These are phyloP conservation scores for Polyrhizophydium stewartii DNA, from an alignment of 371 early-diverging fungal species.

Conservation along the genomic window DNA sequence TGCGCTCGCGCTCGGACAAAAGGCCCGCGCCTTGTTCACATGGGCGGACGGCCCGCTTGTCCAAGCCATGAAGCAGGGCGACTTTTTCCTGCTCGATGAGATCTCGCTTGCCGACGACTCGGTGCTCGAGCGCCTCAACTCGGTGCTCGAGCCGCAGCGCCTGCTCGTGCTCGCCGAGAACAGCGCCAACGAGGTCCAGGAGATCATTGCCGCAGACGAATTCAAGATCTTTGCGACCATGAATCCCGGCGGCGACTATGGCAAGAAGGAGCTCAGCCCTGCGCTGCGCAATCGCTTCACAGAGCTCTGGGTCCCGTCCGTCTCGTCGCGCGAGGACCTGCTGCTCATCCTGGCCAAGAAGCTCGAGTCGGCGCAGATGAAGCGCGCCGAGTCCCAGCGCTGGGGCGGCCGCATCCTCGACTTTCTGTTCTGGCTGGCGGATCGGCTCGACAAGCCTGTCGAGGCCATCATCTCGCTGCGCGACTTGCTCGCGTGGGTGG, in stretches of 20 bases:
- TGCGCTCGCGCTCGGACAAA: neutral
- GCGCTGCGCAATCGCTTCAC: constrained; percentile 99
- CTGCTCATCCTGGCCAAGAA: constrained; percentile 63
- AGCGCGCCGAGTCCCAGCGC: neutral
- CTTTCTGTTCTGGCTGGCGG: constrained; percentile 52
- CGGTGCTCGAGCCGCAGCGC: constrained; percentile 92
- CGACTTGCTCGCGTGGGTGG: constrained; percentile 92
- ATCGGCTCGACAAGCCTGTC: constrained; percentile 9
- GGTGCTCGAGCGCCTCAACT: constrained; percentile 98
- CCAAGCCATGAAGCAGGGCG: constrained; percentile 91
- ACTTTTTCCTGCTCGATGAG: constrained; percentile 97
- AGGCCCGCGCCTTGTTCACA: constrained; percentile 61
- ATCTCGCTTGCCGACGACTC: constrained; percentile 99
- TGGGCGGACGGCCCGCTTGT: constrained; percentile 97
- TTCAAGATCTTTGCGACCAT: constrained; percentile 99
- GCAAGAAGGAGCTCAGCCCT: constrained; percentile 99
- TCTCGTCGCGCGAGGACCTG: constrained; percentile 76
- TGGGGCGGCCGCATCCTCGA: constrained; percentile 39
- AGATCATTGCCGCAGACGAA: constrained; percentile 61
- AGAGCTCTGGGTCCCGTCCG: constrained; percentile 95
- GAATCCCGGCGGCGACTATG: constrained; percentile 99
- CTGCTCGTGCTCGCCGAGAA: constrained; percentile 93
- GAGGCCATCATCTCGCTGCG: constrained; percentile 68
- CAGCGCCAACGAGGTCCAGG: constrained; percentile 57
- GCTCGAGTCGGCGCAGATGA: constrained; percentile 15